Percentiles rank a stretch among this genome's conserved stretches.
These are phyloP conservation scores for Chytriomyces sp. DNA, from an alignment of 192 early-diverging fungal species.

Conservation along the genomic window DNA sequence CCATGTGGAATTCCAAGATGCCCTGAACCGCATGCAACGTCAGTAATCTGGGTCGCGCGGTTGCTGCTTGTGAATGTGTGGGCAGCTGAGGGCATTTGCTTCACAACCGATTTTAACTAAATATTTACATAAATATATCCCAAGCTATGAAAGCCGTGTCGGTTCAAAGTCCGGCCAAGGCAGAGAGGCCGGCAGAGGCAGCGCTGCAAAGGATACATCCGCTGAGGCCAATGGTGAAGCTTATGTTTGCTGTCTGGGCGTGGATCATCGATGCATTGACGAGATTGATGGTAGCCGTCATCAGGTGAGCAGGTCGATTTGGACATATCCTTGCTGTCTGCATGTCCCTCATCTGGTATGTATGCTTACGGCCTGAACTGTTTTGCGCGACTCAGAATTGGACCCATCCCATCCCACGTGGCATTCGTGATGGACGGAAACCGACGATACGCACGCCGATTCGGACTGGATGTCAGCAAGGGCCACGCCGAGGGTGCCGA, in stretches of 20 bases:
- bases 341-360: too few relatives aligned
- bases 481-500: constrained; percentile 86
- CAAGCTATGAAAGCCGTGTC: too few relatives aligned
- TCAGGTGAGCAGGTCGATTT: not conserved
- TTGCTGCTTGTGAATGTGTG: not conserved
- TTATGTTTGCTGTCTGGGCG: not conserved
- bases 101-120: too few relatives aligned
- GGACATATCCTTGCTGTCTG: too few relatives aligned
- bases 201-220: too few relatives aligned
- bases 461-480: constrained; percentile 51
- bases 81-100: too few relatives aligned
- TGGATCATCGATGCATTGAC: not conserved
- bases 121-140: too few relatives aligned
- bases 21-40: not conserved
- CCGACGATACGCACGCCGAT: constrained; percentile 80
- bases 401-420: constrained; percentile 87
- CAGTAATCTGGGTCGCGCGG: constrained; percentile 5
- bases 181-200: too few relatives aligned
- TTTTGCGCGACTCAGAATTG: constrained; percentile 45
- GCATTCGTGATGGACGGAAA: constrained; percentile 99
- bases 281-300: not conserved
- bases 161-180: too few relatives aligned
- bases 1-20: not conserved
- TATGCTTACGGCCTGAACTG: too few relatives aligned
- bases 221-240: too few relatives aligned